Conservation (phyloP, 2,329 filamentous ascomycete genomes). For the Bipolaris cookei region DNA sequence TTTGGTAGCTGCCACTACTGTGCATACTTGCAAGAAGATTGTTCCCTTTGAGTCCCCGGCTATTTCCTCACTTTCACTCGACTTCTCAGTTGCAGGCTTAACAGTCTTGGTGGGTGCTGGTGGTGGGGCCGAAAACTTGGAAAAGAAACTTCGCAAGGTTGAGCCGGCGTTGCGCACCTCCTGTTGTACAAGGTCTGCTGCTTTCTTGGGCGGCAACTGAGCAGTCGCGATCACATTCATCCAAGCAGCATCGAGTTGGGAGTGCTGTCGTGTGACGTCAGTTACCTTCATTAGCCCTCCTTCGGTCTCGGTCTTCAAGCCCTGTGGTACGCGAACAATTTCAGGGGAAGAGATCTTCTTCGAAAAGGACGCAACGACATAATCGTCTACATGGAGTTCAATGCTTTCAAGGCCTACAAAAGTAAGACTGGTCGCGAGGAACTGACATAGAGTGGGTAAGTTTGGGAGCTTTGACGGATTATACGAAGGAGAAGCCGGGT, state of each 20-base stretch:
- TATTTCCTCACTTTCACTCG: slow-evolving; percentile 64
- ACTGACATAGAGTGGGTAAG: slow-evolving; percentile 85
- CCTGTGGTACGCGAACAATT: slow-evolving; percentile 73
- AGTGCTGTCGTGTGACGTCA: slow-evolving; percentile 81
- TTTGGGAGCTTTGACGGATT: slow-evolving; percentile 77
- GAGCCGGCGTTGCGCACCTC: slow-evolving; percentile 46
- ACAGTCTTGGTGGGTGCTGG: slow-evolving; percentile 27
- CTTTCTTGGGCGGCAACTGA: slow-evolving; percentile 56
- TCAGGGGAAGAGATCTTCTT: slow-evolving; percentile 86
- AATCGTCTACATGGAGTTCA: slow-evolving; percentile 90
- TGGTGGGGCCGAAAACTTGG: slow-evolving; percentile 42
- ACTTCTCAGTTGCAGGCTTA: slow-evolving; percentile 30
- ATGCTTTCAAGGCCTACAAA: slow-evolving; percentile 90
- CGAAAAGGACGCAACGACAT: slow-evolving; percentile 75
- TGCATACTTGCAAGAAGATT: slow-evolving; percentile 88
- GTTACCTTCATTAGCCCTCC: slow-evolving; percentile 88
- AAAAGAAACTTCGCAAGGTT: slow-evolving; percentile 50
- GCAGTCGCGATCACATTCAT: slow-evolving; percentile 91
- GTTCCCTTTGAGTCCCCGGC: slow-evolving; percentile 73
- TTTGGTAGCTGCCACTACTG: slow-evolving; percentile 79
- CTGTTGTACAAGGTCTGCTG: slow-evolving; percentile 43
- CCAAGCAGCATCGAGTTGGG: slow-evolving; percentile 89
- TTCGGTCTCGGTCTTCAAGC: slow-evolving; percentile 81
- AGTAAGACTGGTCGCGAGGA: slow-evolving; percentile 91
- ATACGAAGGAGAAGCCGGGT: slow-evolving; percentile 51